Conservation (phyloP, 2,329 filamentous ascomycete genomes). For the Bisporella sp. region DNA sequence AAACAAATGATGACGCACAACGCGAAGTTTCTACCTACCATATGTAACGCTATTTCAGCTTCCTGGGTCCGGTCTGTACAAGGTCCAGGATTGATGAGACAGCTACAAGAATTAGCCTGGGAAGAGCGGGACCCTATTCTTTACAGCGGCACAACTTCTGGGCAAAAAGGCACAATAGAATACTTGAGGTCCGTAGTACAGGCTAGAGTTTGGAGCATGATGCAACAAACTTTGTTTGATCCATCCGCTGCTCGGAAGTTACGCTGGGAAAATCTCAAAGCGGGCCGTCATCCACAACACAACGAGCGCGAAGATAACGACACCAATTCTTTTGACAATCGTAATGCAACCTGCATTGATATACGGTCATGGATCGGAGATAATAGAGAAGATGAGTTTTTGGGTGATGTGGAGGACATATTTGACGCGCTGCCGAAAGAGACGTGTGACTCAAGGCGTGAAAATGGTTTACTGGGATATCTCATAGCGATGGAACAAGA, state of each 20-base stretch:
- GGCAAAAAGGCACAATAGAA: slow-evolving; percentile 3
- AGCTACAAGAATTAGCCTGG: not conserved
- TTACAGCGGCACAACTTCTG: not conserved
- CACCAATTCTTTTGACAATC: too few species aligned
- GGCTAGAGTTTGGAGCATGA: slow-evolving; percentile 19
- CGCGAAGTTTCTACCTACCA: slow-evolving; percentile 2
- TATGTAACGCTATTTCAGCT: slow-evolving; percentile 2
- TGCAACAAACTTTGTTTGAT: slow-evolving; percentile 17
- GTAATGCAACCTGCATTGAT: too few species aligned
- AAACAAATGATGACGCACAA: slow-evolving; percentile 9
- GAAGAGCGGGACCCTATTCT: not conserved
- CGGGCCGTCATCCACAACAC: too few species aligned
- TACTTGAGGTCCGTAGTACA: slow-evolving; percentile 13
- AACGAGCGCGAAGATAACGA: too few species aligned
- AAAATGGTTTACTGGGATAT: too few species aligned
- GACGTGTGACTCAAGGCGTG: too few species aligned
- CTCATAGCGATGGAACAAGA: too few species aligned
- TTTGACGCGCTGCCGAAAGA: too few species aligned
- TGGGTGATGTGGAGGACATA: too few species aligned
- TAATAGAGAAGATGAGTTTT: too few species aligned
- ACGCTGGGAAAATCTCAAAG: not conserved
- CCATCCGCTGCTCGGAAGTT: slow-evolving; percentile 6
- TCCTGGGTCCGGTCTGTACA: slow-evolving; percentile 6
- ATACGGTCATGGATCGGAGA: too few species aligned
- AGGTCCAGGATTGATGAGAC: slow-evolving; percentile 1